Conservation (phyloP, 202 grass and related monocot species). For the Carex sylvatica region DNA sequence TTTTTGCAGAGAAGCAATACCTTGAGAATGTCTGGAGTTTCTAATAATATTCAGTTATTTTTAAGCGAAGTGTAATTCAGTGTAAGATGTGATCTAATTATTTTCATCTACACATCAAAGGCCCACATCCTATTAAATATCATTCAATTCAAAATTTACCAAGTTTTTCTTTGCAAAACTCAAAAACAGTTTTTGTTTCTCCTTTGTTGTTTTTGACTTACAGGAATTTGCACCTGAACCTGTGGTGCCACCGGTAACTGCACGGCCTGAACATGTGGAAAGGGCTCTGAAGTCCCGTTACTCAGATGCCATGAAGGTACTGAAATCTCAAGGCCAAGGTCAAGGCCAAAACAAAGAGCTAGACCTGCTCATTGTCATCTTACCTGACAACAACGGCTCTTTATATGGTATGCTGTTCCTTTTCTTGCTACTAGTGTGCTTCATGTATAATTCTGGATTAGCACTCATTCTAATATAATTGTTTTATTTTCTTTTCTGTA, state of each 20-base stretch:
- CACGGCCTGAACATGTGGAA: slow-evolving; percentile 81
- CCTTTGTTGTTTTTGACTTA: neutral
- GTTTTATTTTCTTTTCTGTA: slow-evolving; percentile 20
- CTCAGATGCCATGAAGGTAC: slow-evolving; percentile 72
- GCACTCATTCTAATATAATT: neutral
- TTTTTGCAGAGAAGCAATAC: neutral
- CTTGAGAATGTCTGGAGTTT: neutral
- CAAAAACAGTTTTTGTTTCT: neutral
- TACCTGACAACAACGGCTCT: slow-evolving; percentile 94
- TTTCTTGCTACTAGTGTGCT: slow-evolving; percentile 12
- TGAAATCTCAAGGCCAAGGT: slow-evolving; percentile 64
- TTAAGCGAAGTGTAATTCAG: neutral
- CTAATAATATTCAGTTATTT: neutral
- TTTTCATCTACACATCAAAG: neutral
- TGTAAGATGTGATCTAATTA: neutral
- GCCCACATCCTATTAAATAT: neutral
- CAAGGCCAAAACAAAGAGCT: slow-evolving; percentile 57
- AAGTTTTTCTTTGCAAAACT: neutral
- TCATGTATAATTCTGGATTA: neutral
- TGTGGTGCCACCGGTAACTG: slow-evolving; percentile 64
- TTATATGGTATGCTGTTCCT: slow-evolving; percentile 64
- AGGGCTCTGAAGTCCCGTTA: slow-evolving; percentile 75
- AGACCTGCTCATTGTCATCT: slow-evolving; percentile 87
- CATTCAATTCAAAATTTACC: neutral
- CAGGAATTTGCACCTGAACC: slow-evolving; percentile 81